These are phyloP conservation scores for Beauveria rudraprayagi DNA, from an alignment of 2,329 filamentous ascomycete species.

Conservation along the genomic window DNA sequence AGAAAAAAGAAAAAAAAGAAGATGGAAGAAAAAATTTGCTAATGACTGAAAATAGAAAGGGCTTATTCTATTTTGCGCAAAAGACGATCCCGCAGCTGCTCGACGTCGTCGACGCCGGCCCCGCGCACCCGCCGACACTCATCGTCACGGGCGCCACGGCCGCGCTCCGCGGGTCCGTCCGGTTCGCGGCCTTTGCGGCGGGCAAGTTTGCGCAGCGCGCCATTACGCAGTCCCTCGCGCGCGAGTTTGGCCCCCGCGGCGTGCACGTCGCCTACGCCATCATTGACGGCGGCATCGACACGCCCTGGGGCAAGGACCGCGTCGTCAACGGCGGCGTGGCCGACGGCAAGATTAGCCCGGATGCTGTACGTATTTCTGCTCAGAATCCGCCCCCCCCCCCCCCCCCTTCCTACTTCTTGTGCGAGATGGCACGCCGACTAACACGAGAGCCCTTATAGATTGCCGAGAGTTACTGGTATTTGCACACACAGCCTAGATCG, in stretches of 20 bases:
- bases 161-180: conserved; percentile 62
- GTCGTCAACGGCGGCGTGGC: conserved; percentile 36
- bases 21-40: neutral
- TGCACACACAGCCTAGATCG: conserved; percentile 73
- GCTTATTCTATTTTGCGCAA: conserved; percentile 71
- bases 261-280: conserved; percentile 78
- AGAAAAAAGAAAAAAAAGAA: too few species aligned
- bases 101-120: conserved; percentile 43
- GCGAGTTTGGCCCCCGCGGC: conserved; percentile 77
- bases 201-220: conserved; percentile 75
- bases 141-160: conserved; percentile 86
- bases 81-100: conserved; percentile 62
- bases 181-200: conserved; percentile 63
- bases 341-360: conserved; percentile 61
- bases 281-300: conserved; percentile 81
- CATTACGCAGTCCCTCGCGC: conserved; percentile 64
- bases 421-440: neutral
- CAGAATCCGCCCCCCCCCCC: too few species aligned
- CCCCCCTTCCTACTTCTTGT: neutral
- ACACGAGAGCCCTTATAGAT: conserved; percentile 45
- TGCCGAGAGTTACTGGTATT: conserved; percentile 76
- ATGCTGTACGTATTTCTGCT: conserved; percentile 50
- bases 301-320: conserved; percentile 55
- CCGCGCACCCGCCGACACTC: conserved; percentile 61
- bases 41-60: conserved; percentile 35